Evolutionary conservation across 225 moss, liverwort and hornwort species (phyloP).

Genomic region (Takakia lepidozioides): DNA sequence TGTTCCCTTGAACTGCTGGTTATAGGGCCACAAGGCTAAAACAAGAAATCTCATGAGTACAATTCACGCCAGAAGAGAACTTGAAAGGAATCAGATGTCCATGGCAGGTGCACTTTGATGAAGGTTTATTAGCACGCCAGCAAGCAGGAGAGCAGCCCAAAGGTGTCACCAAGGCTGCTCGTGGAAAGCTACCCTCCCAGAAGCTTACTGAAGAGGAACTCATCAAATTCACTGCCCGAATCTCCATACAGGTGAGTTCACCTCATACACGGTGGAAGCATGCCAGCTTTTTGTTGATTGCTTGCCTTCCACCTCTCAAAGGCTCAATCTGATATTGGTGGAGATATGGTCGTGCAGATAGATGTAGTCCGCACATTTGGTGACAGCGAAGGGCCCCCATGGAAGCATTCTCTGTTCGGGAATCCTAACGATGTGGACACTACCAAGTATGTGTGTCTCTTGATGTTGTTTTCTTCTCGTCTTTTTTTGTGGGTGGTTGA

Average conservation of each 20-base stretch:
- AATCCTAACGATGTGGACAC: slow-evolving; percentile 95
- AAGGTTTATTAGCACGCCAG: slow-evolving; percentile 80
- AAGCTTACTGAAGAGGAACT: slow-evolving; percentile 96
- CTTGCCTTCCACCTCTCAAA: neutral
- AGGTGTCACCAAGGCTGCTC: slow-evolving; percentile 52
- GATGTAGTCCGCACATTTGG: slow-evolving; percentile 88
- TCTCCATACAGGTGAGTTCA: slow-evolving; percentile 65
- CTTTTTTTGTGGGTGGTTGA: too few relatives aligned
- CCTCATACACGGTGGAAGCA: neutral
- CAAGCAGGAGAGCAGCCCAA: slow-evolving; percentile 67
- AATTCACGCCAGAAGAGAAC: too few relatives aligned
- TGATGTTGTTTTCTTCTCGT: too few relatives aligned
- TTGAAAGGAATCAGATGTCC: too few relatives aligned
- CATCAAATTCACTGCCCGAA: slow-evolving; percentile 79
- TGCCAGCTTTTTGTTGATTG: neutral
- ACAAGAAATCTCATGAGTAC: too few relatives aligned
- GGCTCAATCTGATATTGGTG: neutral
- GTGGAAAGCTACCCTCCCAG: slow-evolving; percentile 89
- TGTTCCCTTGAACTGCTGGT: too few relatives aligned
- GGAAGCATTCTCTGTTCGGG: slow-evolving; percentile 96
- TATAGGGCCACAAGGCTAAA: too few relatives aligned
- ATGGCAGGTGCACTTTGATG: slow-evolving; percentile 90
- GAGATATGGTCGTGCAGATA: slow-evolving; percentile 40
- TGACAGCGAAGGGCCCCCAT: slow-evolving; percentile 77
- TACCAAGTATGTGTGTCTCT: slow-evolving; percentile 37